phyloP scores from a whole-genome alignment of 2,329 filamentous ascomycete genomes.

The Botrytis byssoidea region DNA sequence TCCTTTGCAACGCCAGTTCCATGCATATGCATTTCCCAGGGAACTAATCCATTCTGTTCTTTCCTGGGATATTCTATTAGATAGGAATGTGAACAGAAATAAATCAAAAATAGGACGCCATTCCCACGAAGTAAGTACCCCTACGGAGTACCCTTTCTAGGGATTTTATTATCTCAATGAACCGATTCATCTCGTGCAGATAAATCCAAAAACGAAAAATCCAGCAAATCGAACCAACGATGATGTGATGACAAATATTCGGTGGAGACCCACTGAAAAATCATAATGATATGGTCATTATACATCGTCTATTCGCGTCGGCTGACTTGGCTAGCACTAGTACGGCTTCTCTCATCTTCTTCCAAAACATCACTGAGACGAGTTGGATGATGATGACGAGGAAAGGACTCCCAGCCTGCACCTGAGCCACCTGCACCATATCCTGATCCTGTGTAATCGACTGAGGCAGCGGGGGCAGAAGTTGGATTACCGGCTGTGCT shows the following conservation, averaged over 20 bases:
- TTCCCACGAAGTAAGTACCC: conserved; percentile 1
- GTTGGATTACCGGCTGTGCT: conserved; percentile 20
- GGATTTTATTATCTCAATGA: neutral
- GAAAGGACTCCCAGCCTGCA: conserved; percentile 72
- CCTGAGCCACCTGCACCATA: conserved; percentile 58
- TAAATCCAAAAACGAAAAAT: neutral
- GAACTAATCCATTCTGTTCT: conserved; percentile 1
- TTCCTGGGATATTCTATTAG: conserved; percentile 19
- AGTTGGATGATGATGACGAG: conserved; percentile 83
- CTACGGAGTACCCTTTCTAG: neutral
- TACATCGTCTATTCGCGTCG: conserved; percentile 25
- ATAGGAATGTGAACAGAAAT: conserved; percentile 6
- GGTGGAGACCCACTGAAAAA: neutral
- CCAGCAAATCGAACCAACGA: neutral
- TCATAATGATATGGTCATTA: conserved; percentile 8
- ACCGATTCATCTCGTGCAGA: neutral
- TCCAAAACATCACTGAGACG: conserved; percentile 85
- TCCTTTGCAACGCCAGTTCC: conserved; percentile 9
- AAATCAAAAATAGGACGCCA: conserved; percentile 9
- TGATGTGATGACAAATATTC: neutral
- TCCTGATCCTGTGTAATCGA: conserved; percentile 66
- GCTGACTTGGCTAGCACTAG: conserved; percentile 50
- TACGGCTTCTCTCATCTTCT: conserved; percentile 77
- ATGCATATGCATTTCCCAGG: conserved; percentile 12
- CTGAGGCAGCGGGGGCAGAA: conserved; percentile 31